phyloP scores from a whole-genome alignment of 2,329 filamentous ascomycete genomes.

The Aureobasidium pullulans region DNA sequence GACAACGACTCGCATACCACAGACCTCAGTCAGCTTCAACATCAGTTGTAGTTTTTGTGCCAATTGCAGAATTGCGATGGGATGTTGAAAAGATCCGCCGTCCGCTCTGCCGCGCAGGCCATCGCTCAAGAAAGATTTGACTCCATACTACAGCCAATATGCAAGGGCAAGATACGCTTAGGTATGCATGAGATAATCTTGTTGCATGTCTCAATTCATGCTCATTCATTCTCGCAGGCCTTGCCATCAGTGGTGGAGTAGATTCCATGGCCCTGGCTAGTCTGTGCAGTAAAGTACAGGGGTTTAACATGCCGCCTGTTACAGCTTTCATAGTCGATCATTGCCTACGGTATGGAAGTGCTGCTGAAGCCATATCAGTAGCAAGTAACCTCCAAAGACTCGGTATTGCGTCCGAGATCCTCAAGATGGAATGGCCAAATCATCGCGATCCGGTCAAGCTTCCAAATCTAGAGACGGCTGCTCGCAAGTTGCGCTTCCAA shows the following conservation, averaged over 20 bases:
- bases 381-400: constrained; percentile 36
- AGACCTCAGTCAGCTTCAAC: no score
- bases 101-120: neutral
- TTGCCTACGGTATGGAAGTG: constrained; percentile 47
- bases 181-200: neutral
- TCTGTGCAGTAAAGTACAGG: constrained; percentile 49
- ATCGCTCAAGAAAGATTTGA: neutral
- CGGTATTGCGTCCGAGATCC: constrained; percentile 28
- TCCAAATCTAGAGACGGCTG: constrained; percentile 67
- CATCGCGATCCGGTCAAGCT: constrained; percentile 35
- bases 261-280: constrained; percentile 95
- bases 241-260: constrained; percentile 86
- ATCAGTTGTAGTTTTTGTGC: no score
- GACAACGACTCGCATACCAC: neutral
- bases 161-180: neutral
- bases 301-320: constrained; percentile 24
- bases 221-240: constrained; percentile 27
- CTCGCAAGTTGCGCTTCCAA: constrained; percentile 67
- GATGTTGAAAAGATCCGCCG: neutral
- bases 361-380: constrained; percentile 47
- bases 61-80: neutral
- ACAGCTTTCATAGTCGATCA: constrained; percentile 57
- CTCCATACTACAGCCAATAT: neutral
- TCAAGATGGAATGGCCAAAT: constrained; percentile 33
- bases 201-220: no score